phyloP scores from a whole-genome alignment of 202 grass and related monocot genomes.

The Setaria italica region DNA sequence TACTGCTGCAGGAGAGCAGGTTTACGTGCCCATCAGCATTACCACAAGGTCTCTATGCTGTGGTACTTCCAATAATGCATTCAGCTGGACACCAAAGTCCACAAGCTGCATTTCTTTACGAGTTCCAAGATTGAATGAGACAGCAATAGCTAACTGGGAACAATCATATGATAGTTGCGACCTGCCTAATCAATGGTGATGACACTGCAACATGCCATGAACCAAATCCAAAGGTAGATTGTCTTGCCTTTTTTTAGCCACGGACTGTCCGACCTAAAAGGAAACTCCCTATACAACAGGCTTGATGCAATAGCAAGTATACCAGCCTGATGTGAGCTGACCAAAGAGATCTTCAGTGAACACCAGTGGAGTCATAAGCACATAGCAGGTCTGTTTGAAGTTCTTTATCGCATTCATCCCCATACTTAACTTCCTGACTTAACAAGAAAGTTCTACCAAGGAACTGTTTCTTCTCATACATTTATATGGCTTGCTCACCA shows the following conservation, averaged over 20 bases:
- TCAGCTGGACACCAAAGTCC: neutral
- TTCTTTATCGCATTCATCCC: neutral
- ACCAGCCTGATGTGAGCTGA: neutral
- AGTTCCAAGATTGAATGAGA: conserved; percentile 1
- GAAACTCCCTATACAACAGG: neutral
- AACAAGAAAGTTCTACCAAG: neutral
- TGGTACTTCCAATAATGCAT: too few relatives aligned
- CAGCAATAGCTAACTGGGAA: conserved; percentile 16
- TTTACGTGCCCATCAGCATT: conserved; percentile 15
- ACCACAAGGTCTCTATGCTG: neutral
- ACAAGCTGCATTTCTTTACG: conserved; percentile 1
- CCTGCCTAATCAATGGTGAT: conserved; percentile 11
- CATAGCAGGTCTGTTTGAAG: neutral
- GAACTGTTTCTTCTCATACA: neutral
- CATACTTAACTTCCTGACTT: neutral
- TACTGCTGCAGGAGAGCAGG: neutral
- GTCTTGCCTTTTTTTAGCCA: neutral
- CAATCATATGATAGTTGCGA: neutral
- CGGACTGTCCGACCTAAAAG: neutral
- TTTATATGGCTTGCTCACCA: neutral
- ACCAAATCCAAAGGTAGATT: conserved; percentile 1
- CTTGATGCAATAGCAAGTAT: neutral
- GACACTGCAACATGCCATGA: neutral
- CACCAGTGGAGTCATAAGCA: neutral
- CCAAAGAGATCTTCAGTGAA: neutral